These are phyloP conservation scores for Chaetomium strumarium DNA, from an alignment of 2,329 filamentous ascomycete species.

Conservation along the genomic window DNA sequence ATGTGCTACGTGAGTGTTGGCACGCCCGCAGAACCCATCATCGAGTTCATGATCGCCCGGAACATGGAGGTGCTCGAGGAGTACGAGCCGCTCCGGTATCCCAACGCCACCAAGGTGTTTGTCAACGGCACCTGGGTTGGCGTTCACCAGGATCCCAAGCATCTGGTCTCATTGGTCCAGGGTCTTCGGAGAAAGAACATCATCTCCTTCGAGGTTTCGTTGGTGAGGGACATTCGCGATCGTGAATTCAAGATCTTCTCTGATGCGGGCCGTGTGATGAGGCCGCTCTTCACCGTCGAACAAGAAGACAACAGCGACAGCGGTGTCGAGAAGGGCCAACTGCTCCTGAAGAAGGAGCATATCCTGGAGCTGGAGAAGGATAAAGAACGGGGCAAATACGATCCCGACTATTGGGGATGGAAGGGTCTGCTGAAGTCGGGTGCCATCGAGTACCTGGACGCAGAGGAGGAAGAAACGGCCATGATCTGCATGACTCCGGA, in stretches of 20 bases:
- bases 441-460: slow-evolving; percentile 92
- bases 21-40: slow-evolving; percentile 81
- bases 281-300: slow-evolving; percentile 89
- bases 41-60: slow-evolving; percentile 91
- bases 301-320: slow-evolving; percentile 71
- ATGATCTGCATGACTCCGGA: slow-evolving; percentile 99
- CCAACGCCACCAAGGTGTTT: slow-evolving; percentile 94
- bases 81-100: slow-evolving; percentile 78
- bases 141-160: slow-evolving; percentile 81
- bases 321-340: slow-evolving; percentile 53
- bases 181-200: slow-evolving; percentile 73
- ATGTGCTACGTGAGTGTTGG: slow-evolving; percentile 99
- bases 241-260: slow-evolving; percentile 98
- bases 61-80: slow-evolving; percentile 97
- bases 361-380: slow-evolving; percentile 71
- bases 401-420: slow-evolving; percentile 71
- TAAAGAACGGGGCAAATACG: slow-evolving; percentile 56
- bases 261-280: slow-evolving; percentile 89
- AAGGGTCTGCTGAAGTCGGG: slow-evolving; percentile 76
- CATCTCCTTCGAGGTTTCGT: slow-evolving; percentile 85
- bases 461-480: slow-evolving; percentile 94
- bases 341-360: slow-evolving; percentile 79
- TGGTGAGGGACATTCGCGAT: slow-evolving; percentile 94
- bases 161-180: slow-evolving; percentile 73
- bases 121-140: slow-evolving; percentile 98